phyloP scores from a whole-genome alignment of 305 asterid genomes.

The Rubia peregrina region DNA sequence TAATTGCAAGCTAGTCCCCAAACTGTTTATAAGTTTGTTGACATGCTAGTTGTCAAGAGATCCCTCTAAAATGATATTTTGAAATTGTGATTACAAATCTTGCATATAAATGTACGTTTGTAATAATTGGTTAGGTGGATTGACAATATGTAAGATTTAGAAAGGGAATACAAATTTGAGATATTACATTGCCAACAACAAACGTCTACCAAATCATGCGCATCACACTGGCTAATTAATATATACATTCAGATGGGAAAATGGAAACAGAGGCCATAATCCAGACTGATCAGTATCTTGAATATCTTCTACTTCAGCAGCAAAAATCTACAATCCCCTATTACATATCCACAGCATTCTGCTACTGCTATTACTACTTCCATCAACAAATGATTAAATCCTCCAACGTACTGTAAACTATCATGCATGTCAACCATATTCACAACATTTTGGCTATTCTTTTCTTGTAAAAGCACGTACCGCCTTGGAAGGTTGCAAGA shows the following conservation, averaged over 20 bases:
- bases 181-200: conserved; percentile 1
- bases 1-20: no score
- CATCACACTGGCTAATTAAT: conserved; percentile 9
- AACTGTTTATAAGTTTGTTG: no score
- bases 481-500: not conserved
- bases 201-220: conserved; percentile 8
- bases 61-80: no score
- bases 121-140: not conserved
- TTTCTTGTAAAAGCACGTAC: not conserved
- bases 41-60: no score
- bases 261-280: conserved; percentile 2
- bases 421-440: conserved; percentile 45
- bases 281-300: not conserved
- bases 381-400: not conserved
- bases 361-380: conserved; percentile 2
- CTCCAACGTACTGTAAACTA: conserved; percentile 3
- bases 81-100: no score
- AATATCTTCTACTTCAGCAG: conserved; percentile 1
- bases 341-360: conserved; percentile 3
- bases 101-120: no score
- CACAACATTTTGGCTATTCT: conserved; percentile 36
- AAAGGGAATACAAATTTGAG: not conserved
- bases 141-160: not conserved
- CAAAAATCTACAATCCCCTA: not conserved
- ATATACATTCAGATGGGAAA: conserved; percentile 2